Evolutionary conservation across 164 flowering plant species (phyloP), one percentile per base, ranked within the genome.

Genomic region (Litsea cubeba): DNA sequence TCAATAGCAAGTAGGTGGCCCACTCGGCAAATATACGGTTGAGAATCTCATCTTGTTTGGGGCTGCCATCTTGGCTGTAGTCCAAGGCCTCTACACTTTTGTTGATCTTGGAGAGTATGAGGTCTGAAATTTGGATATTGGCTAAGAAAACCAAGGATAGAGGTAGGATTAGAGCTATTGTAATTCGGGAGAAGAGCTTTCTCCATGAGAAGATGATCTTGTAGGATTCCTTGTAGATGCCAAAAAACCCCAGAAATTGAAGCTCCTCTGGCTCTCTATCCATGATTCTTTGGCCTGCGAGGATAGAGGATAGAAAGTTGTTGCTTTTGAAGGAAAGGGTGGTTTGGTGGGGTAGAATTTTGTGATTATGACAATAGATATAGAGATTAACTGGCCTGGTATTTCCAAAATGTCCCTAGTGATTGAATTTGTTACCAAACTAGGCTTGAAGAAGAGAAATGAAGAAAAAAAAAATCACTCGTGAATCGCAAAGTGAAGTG

Each of bases 251-350:
- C 3, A 79, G 74, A 67, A 76, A 78, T 30, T 81, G 81, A 23
- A 81, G 71, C 57, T 79, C 81, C 35, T 79, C 79, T 54, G 70
- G 81, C 25, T 79, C 79, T 67, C 73, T 79, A 35, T 79, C 81
- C 81, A 79, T 78, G 69, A n/a, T 15, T 22, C 3, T 54, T 54
- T 20, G 20, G 20, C n/a, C 7, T 54, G 60, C 60, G 18, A 54
- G n/a, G 60, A 15, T 54, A 54, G 18, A 54, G n/a, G 60, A 15
- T 54, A 54, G 17, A 3, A 20, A 54, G 17, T 5, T 18, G 17
- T 20, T 15, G 60, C 60, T 54, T 15, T 54, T 2, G n/a, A 66
- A 66, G 25, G 7, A n/a, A 22, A 60, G 30, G 17, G 30, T 40
- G 69, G 67, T 20, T 70, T 32, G 24, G 50, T 46, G 49, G 24